These are phyloP conservation scores for Clathrus columnatus DNA, from an alignment of 768 basidiomycete species.

Conservation along the genomic window DNA sequence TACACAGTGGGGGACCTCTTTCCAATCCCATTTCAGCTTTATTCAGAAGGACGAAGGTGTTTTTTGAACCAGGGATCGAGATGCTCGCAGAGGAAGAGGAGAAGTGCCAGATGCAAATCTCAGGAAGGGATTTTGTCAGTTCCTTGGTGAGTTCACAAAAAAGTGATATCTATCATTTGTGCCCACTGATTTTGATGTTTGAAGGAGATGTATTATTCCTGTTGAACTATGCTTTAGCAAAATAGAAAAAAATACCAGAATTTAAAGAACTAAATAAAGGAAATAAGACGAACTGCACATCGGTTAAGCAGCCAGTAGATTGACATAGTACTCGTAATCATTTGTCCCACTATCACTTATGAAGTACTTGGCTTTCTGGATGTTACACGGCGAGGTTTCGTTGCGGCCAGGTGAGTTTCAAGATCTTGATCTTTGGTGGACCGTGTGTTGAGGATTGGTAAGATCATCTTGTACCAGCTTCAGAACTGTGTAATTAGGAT, in stretches of 20 bases:
- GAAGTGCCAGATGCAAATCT: neutral
- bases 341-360: neutral
- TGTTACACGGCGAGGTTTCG: too few species aligned
- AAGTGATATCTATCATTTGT: too few species aligned
- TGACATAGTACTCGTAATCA: constrained; percentile 4
- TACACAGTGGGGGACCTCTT: neutral
- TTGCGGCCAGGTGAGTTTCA: too few species aligned
- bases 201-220: constrained; percentile 4
- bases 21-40: neutral
- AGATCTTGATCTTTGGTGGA: too few species aligned
- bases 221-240: constrained; percentile 4
- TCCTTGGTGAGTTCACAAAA: too few species aligned
- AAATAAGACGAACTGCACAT: constrained; percentile 3
- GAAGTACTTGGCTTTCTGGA: neutral
- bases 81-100: neutral
- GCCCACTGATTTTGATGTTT: constrained; percentile 1
- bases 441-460: too few species aligned
- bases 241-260: too few species aligned
- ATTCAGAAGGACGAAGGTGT: neutral
- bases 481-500: too few species aligned
- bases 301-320: constrained; percentile 5
- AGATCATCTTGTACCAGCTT: too few species aligned
- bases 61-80: neutral
- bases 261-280: neutral
- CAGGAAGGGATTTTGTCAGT: neutral